Conservation (phyloP, 2,329 filamentous ascomycete genomes). For the Aureobasidium melanogenum region DNA sequence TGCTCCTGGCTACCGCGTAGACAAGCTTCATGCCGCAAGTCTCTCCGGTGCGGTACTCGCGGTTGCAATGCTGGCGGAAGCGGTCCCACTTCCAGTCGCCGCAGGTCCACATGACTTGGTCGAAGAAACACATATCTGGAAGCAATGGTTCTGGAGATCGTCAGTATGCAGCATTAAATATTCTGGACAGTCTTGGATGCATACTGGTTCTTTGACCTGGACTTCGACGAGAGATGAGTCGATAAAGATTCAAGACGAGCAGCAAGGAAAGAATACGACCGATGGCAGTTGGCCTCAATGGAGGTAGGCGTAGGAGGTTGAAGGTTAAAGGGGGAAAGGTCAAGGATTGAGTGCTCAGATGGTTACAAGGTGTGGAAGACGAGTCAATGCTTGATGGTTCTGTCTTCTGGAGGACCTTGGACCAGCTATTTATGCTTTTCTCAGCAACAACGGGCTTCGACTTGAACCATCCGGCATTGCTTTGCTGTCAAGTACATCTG, state of each 20-base stretch:
- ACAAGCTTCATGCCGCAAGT: conserved; percentile 91
- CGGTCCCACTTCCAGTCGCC: conserved; percentile 92
- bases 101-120: conserved; percentile 76
- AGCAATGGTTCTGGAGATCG: conserved; percentile 17
- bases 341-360: not conserved
- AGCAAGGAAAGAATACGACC: not conserved
- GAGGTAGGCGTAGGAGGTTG: not conserved
- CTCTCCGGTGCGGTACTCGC: conserved; percentile 91
- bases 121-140: conserved; percentile 81
- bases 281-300: not conserved
- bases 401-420: not conserved
- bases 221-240: not conserved
- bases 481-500: not conserved
- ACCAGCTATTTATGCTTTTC: conserved; percentile 13
- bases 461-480: not conserved
- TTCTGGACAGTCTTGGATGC: not conserved
- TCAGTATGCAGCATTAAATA: not conserved
- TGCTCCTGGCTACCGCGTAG: conserved; percentile 58
- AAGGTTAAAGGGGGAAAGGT: not conserved
- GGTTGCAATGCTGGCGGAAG: conserved; percentile 86
- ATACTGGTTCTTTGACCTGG: not conserved
- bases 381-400: not conserved
- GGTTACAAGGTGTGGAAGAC: not conserved
- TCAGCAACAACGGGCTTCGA: not conserved
- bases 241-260: not conserved